These are phyloP conservation scores for Myxozyma vanderwaltii DNA, from an alignment of 805 yeast species.

Conservation along the genomic window DNA sequence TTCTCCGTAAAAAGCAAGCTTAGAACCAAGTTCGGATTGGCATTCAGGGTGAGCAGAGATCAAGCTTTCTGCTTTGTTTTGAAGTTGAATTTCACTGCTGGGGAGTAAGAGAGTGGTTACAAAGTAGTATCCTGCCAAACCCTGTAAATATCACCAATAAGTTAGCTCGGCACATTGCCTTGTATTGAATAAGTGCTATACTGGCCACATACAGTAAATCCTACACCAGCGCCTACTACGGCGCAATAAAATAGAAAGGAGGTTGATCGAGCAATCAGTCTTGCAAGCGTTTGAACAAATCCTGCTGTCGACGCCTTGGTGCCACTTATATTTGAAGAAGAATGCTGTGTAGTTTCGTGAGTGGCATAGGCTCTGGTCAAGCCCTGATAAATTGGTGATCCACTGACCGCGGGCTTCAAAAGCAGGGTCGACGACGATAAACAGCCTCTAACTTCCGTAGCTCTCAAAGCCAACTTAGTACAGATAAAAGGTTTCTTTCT, in stretches of 20 bases:
- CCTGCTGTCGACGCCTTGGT: not conserved
- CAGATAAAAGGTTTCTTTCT: too few species aligned
- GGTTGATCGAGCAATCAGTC: constrained; percentile 13
- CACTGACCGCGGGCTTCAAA: not conserved
- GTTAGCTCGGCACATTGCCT: too few species aligned
- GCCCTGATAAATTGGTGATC: not conserved
- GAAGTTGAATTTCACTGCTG: constrained; percentile 81
- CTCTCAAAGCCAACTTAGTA: too few species aligned
- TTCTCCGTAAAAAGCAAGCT: constrained; percentile 79
- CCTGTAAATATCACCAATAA: constrained; percentile 6
- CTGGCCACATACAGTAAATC: constrained; percentile 21
- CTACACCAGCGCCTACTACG: constrained; percentile 19
- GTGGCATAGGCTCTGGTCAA: constrained; percentile 7
- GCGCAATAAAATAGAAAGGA: constrained; percentile 17
- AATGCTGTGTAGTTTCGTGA: not conserved
- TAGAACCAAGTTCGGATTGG: constrained; percentile 57
- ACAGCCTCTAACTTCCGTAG: too few species aligned
- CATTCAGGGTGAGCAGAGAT: constrained; percentile 65
- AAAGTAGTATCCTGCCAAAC: constrained; percentile 34
- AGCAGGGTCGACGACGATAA: not conserved
- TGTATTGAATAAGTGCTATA: too few species aligned
- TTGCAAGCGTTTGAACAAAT: constrained; percentile 11
- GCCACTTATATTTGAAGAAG: not conserved
- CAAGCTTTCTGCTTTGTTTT: constrained; percentile 74
- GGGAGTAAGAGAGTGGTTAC: constrained; percentile 75